A percentile compares a stretch with the other conserved stretches of the same genome.
Conservation (phyloP, 495 filamentous ascomycete species). For the Neurospora hispaniola region DNA sequence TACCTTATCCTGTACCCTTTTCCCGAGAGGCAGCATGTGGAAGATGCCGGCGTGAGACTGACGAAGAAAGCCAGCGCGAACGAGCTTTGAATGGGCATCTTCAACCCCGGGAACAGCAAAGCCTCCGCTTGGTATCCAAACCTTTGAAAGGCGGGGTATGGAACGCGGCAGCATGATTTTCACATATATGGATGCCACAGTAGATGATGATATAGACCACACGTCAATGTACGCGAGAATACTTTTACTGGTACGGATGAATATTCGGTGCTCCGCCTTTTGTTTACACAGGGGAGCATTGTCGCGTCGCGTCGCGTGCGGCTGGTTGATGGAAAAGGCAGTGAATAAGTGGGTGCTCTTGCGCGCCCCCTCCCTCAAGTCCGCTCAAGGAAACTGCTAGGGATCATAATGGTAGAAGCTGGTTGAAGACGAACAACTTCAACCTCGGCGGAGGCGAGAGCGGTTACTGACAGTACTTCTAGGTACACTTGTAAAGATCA, state of each 20-base stretch:
- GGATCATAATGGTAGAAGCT: not conserved
- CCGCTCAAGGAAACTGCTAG: not conserved
- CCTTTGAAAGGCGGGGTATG: slow-evolving; percentile 48
- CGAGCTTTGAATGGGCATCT: slow-evolving; percentile 64
- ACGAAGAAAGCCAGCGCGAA: slow-evolving; percentile 70
- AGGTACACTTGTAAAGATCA: not conserved
- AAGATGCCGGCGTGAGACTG: slow-evolving; percentile 88
- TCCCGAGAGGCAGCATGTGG: slow-evolving; percentile 84
- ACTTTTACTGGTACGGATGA: not conserved
- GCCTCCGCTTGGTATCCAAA: slow-evolving; percentile 73
- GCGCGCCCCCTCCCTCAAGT: not conserved
- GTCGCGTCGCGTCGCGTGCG: not conserved
- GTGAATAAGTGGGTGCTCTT: not conserved
- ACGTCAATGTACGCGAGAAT: not conserved
- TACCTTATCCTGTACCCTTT: slow-evolving; percentile 80
- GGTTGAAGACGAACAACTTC: not conserved
- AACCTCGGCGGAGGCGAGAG: not conserved
- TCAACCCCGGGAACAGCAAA: slow-evolving; percentile 41
- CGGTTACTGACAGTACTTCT: not conserved
- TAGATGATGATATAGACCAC: not conserved
- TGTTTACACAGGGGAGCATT: not conserved
- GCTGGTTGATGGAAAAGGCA: not conserved
- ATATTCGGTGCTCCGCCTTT: not conserved
- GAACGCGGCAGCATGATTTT: slow-evolving; percentile 13
- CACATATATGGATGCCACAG: not conserved